Percentiles rank a stretch among this genome's conserved stretches.
Conservation (phyloP, 306 rosid genomes). For the Styphnolobium japonicum region DNA sequence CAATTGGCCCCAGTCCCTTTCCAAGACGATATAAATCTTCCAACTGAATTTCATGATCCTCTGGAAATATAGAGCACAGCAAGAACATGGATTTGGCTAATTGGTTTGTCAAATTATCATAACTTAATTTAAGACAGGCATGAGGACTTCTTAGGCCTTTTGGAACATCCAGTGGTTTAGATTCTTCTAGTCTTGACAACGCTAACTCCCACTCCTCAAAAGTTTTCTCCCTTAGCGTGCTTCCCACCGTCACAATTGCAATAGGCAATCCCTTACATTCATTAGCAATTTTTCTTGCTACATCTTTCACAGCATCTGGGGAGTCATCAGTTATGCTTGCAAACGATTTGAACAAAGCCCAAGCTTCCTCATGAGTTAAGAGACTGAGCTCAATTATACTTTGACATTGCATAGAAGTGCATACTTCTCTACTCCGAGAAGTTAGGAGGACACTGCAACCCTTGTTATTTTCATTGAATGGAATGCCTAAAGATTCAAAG, state of each 20-base stretch:
- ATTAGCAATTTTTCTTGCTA: not conserved
- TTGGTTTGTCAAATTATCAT: not conserved
- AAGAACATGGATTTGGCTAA: not conserved
- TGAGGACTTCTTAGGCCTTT: not conserved
- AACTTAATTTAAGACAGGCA: not conserved
- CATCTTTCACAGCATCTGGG: not conserved
- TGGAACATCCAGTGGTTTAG: not conserved
- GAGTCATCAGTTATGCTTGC: not conserved
- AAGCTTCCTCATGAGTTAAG: constrained; percentile 11
- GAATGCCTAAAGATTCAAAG: constrained; percentile 14
- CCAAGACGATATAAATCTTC: not conserved
- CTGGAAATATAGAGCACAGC: constrained; percentile 6
- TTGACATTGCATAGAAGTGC: constrained; percentile 9
- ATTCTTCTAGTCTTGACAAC: not conserved
- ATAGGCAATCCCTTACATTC: constrained; percentile 21
- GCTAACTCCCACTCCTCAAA: not conserved
- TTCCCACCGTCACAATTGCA: constrained; percentile 13
- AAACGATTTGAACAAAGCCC: constrained; percentile 2
- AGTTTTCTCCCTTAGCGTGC: not conserved
- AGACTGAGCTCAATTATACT: not conserved
- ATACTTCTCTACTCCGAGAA: not conserved
- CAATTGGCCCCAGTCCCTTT: not conserved
- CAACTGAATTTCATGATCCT: not conserved
- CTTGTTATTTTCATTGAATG: not conserved
- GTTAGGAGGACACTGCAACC: not conserved